Conservation (phyloP, 768 basidiomycete species). For the Serendipita sp. region DNA sequence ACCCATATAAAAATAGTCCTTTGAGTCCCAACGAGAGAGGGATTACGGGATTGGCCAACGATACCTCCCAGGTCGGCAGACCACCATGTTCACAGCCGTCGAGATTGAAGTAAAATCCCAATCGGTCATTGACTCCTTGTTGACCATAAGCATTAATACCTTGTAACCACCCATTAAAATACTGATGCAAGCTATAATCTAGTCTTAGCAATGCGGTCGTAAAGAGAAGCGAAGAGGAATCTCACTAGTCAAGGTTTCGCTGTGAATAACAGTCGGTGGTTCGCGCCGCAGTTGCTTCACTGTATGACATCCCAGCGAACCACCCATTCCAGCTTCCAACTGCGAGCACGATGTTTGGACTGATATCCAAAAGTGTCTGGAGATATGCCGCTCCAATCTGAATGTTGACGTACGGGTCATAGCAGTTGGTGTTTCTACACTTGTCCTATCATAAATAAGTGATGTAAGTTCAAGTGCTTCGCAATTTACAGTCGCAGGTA, state of each 20-base stretch:
- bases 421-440: neutral
- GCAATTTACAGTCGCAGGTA: no score
- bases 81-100: conserved; percentile 18
- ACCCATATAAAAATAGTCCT: no score
- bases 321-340: conserved; percentile 69
- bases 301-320: conserved; percentile 43
- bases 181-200: conserved; percentile 41
- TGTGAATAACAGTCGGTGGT: conserved; percentile 50
- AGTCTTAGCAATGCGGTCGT: conserved; percentile 6
- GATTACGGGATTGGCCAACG: no score
- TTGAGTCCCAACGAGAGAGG: no score
- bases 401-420: neutral
- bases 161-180: conserved; percentile 57
- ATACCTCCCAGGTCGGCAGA: no score
- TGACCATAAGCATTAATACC: conserved; percentile 30
- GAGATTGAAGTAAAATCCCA: conserved; percentile 60
- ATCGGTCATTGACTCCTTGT: conserved; percentile 25
- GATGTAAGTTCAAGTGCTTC: no score
- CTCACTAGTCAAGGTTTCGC: conserved; percentile 78
- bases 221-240: conserved; percentile 10
- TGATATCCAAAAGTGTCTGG: neutral
- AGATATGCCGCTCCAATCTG: neutral
- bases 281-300: conserved; percentile 41
- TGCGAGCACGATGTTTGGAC: conserved; percentile 28
- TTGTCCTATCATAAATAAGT: neutral